These are phyloP conservation scores for Durusdinium trenchii DNA, from an alignment of 73 alveolate species.

Conservation along the genomic window DNA sequence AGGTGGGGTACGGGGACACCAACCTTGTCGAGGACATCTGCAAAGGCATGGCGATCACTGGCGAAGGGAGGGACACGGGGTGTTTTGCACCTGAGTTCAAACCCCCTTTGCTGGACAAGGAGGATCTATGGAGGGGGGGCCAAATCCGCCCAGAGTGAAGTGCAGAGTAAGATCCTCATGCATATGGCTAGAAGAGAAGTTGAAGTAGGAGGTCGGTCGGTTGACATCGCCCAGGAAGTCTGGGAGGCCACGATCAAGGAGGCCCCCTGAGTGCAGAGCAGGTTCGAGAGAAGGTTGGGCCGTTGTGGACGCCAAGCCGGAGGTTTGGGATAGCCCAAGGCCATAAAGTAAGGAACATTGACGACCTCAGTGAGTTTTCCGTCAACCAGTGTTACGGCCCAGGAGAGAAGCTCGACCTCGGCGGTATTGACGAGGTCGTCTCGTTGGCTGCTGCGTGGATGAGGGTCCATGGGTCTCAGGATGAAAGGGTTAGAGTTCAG, in stretches of 20 bases:
- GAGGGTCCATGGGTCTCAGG: background rate
- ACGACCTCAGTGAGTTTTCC: background rate
- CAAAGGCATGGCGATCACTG: background rate
- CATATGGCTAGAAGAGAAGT: background rate
- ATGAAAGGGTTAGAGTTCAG: background rate
- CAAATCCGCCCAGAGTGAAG: background rate
- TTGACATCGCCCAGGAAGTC: background rate
- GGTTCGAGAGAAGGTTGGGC: background rate
- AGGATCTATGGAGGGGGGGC: background rate
- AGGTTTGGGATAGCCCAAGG: background rate
- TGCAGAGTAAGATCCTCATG: background rate
- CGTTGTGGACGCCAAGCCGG: background rate
- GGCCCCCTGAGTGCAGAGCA: background rate
- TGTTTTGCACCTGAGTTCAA: background rate
- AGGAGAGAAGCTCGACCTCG: background rate
- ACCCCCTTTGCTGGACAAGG: background rate
- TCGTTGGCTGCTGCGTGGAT: background rate
- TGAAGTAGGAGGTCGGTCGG: background rate
- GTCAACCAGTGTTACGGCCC: background rate
- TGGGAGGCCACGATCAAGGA: background rate
- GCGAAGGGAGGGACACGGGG: background rate
- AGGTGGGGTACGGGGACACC: background rate
- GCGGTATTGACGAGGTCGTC: background rate
- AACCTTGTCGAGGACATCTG: background rate
- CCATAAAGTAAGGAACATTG: background rate